A percentile compares a stretch with the other conserved stretches of the same genome.
Conservation (phyloP, 1,139 yeast genomes). For the Hyphopichia wangnamkhiaoensis region DNA sequence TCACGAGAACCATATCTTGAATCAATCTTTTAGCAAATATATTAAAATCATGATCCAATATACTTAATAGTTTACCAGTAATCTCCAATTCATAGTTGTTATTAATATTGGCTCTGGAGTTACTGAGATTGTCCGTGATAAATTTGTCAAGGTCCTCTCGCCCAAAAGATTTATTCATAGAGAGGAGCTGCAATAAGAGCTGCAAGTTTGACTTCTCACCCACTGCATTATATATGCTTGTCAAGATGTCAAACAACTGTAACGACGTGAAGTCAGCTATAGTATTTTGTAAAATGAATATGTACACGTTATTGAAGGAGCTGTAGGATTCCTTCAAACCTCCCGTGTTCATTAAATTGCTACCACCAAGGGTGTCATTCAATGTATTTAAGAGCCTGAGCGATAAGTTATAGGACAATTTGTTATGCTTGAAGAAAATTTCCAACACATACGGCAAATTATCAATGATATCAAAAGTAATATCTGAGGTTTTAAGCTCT, state of each 20-base stretch:
- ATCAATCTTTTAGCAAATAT: conserved; percentile 33
- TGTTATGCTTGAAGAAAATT: conserved; percentile 19
- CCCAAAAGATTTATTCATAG: conserved; percentile 8
- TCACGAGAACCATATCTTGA: conserved; percentile 34
- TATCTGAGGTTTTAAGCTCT: conserved; percentile 27
- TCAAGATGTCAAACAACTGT: background rate
- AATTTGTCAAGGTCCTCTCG: conserved; percentile 15
- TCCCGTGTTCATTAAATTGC: conserved; percentile 10
- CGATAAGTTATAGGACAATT: conserved; percentile 18
- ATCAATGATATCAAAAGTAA: conserved; percentile 34
- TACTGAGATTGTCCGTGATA: conserved; percentile 19
- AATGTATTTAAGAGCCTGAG: conserved; percentile 22
- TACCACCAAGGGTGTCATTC: conserved; percentile 34
- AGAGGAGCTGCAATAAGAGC: conserved; percentile 20
- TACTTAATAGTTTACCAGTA: conserved; percentile 28
- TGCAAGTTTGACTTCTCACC: conserved; percentile 22
- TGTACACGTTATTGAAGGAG: background rate
- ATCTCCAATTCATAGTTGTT: conserved; percentile 21
- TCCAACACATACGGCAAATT: conserved; percentile 28
- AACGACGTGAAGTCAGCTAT: background rate
- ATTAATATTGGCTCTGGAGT: conserved; percentile 16
- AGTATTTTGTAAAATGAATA: conserved; percentile 1
- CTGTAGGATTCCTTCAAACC: background rate
- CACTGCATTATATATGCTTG: conserved; percentile 20
- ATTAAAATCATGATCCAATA: conserved; percentile 22